A percentile compares a stretch with the other conserved stretches of the same genome.
Evolutionary conservation across 208 protist species (phyloP).

Genomic region (Trypanosoma cruzi): DNA sequence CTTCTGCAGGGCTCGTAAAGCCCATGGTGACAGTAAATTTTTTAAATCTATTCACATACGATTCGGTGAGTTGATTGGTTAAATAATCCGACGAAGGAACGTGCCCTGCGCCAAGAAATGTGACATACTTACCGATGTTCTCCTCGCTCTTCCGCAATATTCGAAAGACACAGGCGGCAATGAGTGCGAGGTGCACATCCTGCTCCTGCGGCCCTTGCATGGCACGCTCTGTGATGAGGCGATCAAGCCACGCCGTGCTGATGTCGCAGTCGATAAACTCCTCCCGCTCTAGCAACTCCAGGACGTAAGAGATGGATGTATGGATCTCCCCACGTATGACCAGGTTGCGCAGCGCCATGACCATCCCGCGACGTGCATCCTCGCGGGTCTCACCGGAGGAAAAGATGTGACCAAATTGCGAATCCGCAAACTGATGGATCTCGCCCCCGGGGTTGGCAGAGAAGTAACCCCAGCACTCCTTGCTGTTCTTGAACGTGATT

Average conservation of each 20-base stretch:
- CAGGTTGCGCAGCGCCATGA: constrained; percentile 94
- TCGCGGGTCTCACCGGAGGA: constrained; percentile 93
- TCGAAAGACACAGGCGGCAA: constrained; percentile 74
- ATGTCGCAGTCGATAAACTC: constrained; percentile 86
- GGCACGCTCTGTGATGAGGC: constrained; percentile 64
- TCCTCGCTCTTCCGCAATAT: constrained; percentile 46
- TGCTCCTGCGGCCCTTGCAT: constrained; percentile 46
- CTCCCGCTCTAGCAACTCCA: constrained; percentile 82
- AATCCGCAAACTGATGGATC: constrained; percentile 96
- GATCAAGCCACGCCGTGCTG: constrained; percentile 89
- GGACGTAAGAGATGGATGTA: constrained; percentile 95
- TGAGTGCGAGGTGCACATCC: constrained; percentile 71
- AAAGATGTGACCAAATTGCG: constrained; percentile 99
- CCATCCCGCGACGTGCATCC: constrained; percentile 92
- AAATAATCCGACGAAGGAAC: constrained; percentile 81
- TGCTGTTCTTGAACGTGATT: constrained; percentile 95
- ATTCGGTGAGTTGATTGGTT: constrained; percentile 60
- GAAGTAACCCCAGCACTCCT: constrained; percentile 99
- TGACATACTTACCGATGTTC: constrained; percentile 65
- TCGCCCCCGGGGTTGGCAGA: constrained; percentile 87
- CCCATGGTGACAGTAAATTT: constrained; percentile 83
- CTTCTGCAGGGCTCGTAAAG: constrained; percentile 50
- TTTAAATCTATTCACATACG: constrained; percentile 65
- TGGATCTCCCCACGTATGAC: constrained; percentile 96
- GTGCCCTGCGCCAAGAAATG: constrained; percentile 84